Evolutionary conservation across 2,329 filamentous ascomycete genomes (phyloP), one percentile per base, ranked within the genome.

Genomic region (Colletotrichum eremochloae): DNA sequence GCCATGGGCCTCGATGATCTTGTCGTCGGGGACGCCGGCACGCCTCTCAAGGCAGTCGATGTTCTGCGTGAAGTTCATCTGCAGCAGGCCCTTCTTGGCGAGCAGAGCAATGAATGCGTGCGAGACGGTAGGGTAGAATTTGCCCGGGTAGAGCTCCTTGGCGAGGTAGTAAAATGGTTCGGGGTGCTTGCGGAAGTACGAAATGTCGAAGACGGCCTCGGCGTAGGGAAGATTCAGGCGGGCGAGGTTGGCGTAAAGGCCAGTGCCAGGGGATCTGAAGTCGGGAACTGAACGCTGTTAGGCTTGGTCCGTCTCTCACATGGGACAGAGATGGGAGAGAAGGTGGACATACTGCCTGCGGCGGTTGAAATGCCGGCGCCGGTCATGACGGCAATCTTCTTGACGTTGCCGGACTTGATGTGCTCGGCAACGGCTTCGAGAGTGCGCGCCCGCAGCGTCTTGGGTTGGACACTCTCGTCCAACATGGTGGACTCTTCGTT

Each of bases 51-150:
- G 87, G 78, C 95, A 97, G 83, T 99, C 96, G 76, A 99, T 98
- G 79, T 99, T 99, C 80, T 99, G 96, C 0, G 96, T 98, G 81
- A 98, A 99, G 65, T 96, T 89, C 85, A 95, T 96, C 75, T 92
- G 85, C 33, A 99, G 85, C 52, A 96, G 85, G 5, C 90, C 90
- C 82, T 97, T 97, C 72, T 91, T 86, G 69, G 95, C 89, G 20
- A 98, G 90, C 33, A 99, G 86, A 18, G 90, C 88, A 77, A 99
- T 91, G 82, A 99, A 99, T 46, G 90, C 92, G 82, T 99, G 96
- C 2, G 95, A 93, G 67, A 98, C 86, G 1, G 96, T 99, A 0
- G 96, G 96, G 67, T 92, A 88, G 84, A 93, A 98, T 77, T 92
- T 93, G 24, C 95, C 96, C 0, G 96, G 96, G 78, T 97, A 97